These are phyloP conservation scores for Rostrohypoxylon terebratum DNA, from an alignment of 495 filamentous ascomycete genomes.

Conservation along the genomic window DNA sequence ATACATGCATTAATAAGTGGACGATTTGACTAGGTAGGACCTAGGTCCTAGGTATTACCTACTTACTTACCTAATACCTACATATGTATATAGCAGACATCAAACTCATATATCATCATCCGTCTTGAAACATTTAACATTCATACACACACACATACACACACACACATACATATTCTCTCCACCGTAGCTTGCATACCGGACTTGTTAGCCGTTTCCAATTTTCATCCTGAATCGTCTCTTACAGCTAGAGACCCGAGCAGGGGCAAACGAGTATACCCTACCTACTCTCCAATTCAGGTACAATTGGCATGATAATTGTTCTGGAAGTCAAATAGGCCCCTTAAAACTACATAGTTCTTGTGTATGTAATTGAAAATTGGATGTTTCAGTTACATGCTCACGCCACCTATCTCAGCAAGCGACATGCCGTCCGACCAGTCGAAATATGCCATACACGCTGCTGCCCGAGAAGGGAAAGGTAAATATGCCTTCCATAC, in stretches of 20 bases:
- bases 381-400: too few species aligned
- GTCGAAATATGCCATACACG: slow-evolving; percentile 84
- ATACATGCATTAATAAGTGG: too few species aligned
- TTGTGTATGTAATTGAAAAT: not conserved
- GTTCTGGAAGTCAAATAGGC: not conserved
- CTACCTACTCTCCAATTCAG: not conserved
- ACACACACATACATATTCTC: too few species aligned
- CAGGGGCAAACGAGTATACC: not conserved
- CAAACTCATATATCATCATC: too few species aligned
- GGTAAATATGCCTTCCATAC: slow-evolving; percentile 61
- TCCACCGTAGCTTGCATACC: too few species aligned
- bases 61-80: too few species aligned
- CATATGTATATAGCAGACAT: too few species aligned
- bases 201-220: not conserved
- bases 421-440: slow-evolving; percentile 44
- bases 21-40: too few species aligned
- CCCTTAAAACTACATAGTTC: not conserved
- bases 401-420: not conserved
- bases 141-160: too few species aligned
- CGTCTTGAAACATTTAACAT: too few species aligned
- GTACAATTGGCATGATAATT: not conserved
- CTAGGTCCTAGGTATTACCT: too few species aligned
- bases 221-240: not conserved
- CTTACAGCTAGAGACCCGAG: not conserved
- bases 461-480: slow-evolving; percentile 87